These are phyloP conservation scores for Omphalotus guepiniiformis DNA, from an alignment of 768 basidiomycete genomes.

Conservation along the genomic window DNA sequence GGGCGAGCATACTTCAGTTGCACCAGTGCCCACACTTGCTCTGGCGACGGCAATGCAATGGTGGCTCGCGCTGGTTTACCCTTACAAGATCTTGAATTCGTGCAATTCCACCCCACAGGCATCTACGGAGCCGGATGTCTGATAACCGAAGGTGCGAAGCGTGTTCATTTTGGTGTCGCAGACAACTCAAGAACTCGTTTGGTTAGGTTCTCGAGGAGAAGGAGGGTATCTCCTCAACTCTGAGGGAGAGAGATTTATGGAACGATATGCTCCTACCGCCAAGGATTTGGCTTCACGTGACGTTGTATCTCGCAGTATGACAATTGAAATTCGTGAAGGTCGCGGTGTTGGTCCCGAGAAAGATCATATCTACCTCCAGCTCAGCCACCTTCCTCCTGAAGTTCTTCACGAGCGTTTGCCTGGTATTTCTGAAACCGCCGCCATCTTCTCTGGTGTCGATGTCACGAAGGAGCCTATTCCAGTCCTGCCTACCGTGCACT, in stretches of 20 bases:
- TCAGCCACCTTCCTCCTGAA: constrained; percentile 94
- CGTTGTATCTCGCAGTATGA: constrained; percentile 99
- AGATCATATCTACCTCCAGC: constrained; percentile 95
- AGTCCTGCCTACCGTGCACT: constrained; percentile 96
- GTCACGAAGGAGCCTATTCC: constrained; percentile 99
- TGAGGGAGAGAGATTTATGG: constrained; percentile 99
- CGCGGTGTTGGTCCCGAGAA: constrained; percentile 98
- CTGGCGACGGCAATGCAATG: constrained; percentile 99
- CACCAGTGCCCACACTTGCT: constrained; percentile 98
- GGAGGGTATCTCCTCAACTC: constrained; percentile 98
- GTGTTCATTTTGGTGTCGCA: not conserved
- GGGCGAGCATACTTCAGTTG: constrained; percentile 98
- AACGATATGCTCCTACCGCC: constrained; percentile 98
- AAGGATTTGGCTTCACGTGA: constrained; percentile 99
- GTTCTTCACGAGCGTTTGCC: constrained; percentile 95
- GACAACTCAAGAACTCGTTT: constrained; percentile 1
- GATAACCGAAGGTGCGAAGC: constrained; percentile 84
- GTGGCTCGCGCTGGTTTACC: constrained; percentile 94
- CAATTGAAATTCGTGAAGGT: constrained; percentile 96
- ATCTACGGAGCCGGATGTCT: constrained; percentile 99
- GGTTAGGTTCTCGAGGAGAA: constrained; percentile 91
- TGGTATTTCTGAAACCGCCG: constrained; percentile 99
- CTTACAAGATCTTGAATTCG: constrained; percentile 95
- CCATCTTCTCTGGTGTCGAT: constrained; percentile 98
- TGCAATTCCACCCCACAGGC: constrained; percentile 99